Conservation (phyloP, 2,329 filamentous ascomycete genomes). For the Cryoendolithus antarcticus region DNA sequence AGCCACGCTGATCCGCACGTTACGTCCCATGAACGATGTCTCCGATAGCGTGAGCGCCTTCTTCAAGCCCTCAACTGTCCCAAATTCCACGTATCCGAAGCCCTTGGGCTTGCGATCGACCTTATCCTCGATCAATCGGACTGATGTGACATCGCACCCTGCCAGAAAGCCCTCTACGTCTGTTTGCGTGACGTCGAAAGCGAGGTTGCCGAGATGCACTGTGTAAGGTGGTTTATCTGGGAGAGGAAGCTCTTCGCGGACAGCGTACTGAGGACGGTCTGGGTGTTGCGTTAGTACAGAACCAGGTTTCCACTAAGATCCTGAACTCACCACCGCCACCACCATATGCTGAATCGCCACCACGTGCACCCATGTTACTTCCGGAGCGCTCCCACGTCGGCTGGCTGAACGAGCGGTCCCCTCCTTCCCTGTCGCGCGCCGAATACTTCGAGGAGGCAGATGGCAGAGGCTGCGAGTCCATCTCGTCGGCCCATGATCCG, state of each 20-base stretch:
- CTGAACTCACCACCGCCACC: too few relatives aligned
- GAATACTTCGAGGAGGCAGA: slow-evolving; percentile 7
- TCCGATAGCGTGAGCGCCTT: slow-evolving; percentile 77
- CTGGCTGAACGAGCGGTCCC: slow-evolving; percentile 34
- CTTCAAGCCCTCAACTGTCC: slow-evolving; percentile 75
- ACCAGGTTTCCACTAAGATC: too few relatives aligned
- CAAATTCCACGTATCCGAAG: slow-evolving; percentile 96
- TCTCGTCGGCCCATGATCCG: slow-evolving; percentile 98
- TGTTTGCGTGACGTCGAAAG: slow-evolving; percentile 79
- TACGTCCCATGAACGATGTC: slow-evolving; percentile 71
- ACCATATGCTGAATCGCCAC: background rate
- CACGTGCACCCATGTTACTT: slow-evolving; percentile 19
- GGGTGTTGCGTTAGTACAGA: too few relatives aligned
- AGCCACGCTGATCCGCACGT: slow-evolving; percentile 86
- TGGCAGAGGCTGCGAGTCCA: slow-evolving; percentile 47
- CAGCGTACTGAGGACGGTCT: slow-evolving; percentile 26
- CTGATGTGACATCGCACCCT: slow-evolving; percentile 73
- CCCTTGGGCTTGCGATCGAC: slow-evolving; percentile 89
- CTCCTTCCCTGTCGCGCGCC: slow-evolving; percentile 14
- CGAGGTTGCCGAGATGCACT: slow-evolving; percentile 90
- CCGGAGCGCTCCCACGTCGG: slow-evolving; percentile 17
- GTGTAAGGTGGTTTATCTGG: slow-evolving; percentile 90
- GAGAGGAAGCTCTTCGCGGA: slow-evolving; percentile 68
- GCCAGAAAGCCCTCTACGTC: slow-evolving; percentile 78
- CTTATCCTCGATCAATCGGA: slow-evolving; percentile 95